Base-by-base conservation (phyloP, 2,329 filamentous ascomycete genomes). In the Talaromyces pinophilus region DNA sequence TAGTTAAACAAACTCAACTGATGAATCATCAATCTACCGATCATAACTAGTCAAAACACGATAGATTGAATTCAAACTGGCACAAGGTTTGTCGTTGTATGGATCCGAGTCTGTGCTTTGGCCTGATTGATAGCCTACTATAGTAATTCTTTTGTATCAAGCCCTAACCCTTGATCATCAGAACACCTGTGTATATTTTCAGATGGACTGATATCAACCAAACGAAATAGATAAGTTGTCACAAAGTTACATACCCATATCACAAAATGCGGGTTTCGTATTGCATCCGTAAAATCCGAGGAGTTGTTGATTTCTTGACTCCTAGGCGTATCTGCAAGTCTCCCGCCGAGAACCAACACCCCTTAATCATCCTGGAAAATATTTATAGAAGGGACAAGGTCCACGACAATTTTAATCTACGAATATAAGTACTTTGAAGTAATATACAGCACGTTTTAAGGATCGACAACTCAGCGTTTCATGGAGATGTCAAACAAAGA, bases 41-140 rank as follows among this genome's bases (percentile, higher is more conserved):
- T 38, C n/a, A 11, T 30, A 19, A 19, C 19, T 19, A 38, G 11
- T 38, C 33, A 38, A 38, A 11, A 57, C 5, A 38, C 52, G 22
- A 33, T 52, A 22, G 10, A 25, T 25, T 35, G 28, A n/a, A 55
- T 55, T 6, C 13, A 55, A 30, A n/a, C 25, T 54, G 25, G 25
- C 28, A 54, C 28, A 54, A 55, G 33, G 54, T 57, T 57, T 57
- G 33, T 38, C n/a, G 7, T 19, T 40, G 33, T 15, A 57, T 22
- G 54, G 50, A 28, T 54, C 50, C 15, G 28, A 33, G 54, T 57
- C 54, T 40, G 54, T 57, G 54, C 54, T 57, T 57, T 33, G 22
- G 54, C 33, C 30, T 25, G 54, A 11, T 57, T 22, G n/a, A 40
- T 57, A 57, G 54, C 8, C 30, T 57, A 19, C 19, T 19, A 19